Evolutionary conservation across 176 grass and related monocot species (phyloP).

Genomic region (Phyllostachys edulis): DNA sequence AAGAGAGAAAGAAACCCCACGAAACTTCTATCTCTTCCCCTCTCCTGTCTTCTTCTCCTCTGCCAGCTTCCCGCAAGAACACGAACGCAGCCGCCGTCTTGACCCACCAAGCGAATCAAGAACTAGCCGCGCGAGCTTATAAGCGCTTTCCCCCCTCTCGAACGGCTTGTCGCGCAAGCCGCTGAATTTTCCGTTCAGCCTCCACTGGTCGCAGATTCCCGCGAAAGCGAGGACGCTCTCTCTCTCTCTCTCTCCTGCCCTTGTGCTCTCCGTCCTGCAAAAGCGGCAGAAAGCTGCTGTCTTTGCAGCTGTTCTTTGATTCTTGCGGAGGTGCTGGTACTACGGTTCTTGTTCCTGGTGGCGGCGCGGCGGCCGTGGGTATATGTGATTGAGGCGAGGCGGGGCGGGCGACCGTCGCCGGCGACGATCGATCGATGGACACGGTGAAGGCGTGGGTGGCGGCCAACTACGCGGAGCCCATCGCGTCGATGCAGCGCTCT

Average conservation of each 20-base stretch:
- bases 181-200: conserved; percentile 7
- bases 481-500: conserved; percentile 47
- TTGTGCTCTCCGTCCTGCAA: conserved; percentile 31
- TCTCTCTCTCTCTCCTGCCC: neutral
- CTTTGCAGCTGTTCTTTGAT: neutral
- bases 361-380: neutral
- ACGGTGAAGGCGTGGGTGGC: conserved; percentile 50
- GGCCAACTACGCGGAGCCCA: conserved; percentile 51
- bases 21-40: neutral
- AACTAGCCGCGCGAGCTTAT: neutral
- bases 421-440: conserved; percentile 27
- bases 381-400: conserved; percentile 24
- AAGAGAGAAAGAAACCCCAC: too few relatives aligned
- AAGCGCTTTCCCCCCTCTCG: neutral
- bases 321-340: neutral
- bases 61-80: neutral
- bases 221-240: conserved; percentile 12
- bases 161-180: conserved; percentile 31
- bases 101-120: conserved; percentile 19
- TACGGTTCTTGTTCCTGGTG: neutral
- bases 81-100: conserved; percentile 30
- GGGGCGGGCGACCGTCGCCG: neutral
- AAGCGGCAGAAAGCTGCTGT: neutral
- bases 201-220: conserved; percentile 35
- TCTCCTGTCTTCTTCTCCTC: neutral